A percentile compares a stretch with the other conserved stretches of the same genome.
Conservation (phyloP, 768 basidiomycete genomes). For the Paxillus rubicundulus region DNA sequence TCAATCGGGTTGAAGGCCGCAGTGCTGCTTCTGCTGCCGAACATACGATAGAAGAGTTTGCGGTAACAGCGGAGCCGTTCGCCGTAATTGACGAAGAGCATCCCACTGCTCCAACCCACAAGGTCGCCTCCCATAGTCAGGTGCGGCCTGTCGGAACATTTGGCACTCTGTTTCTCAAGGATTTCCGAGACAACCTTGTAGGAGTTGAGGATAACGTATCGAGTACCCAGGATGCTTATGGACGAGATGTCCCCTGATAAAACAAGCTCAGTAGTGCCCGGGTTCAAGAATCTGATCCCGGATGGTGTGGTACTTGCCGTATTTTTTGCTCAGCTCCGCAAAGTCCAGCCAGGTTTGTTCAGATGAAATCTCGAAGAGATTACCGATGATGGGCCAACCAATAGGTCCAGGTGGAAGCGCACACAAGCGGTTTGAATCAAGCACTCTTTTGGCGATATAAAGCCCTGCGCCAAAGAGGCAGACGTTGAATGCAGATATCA, state of each 20-base stretch:
- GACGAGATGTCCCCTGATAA: slow-evolving; percentile 20
- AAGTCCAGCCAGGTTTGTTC: slow-evolving; percentile 52
- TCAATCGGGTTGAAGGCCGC: slow-evolving; percentile 12
- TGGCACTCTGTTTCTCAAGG: slow-evolving; percentile 52
- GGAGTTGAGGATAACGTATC: slow-evolving; percentile 51
- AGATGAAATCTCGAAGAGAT: slow-evolving; percentile 50
- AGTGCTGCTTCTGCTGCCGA: slow-evolving; percentile 12
- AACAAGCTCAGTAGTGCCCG: slow-evolving; percentile 7
- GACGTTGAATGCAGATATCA: background rate
- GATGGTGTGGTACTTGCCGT: slow-evolving; percentile 35
- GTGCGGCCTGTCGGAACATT: slow-evolving; percentile 40
- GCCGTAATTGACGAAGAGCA: slow-evolving; percentile 8
- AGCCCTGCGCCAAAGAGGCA: slow-evolving; percentile 18
- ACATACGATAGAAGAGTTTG: slow-evolving; percentile 7
- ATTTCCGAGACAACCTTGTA: slow-evolving; percentile 44
- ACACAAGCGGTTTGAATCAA: background rate
- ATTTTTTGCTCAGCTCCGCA: slow-evolving; percentile 50
- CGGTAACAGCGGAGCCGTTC: slow-evolving; percentile 15
- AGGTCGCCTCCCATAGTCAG: slow-evolving; percentile 19
- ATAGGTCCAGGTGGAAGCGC: slow-evolving; percentile 21
- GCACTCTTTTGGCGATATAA: slow-evolving; percentile 4
- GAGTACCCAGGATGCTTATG: slow-evolving; percentile 39
- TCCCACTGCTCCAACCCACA: slow-evolving; percentile 11
- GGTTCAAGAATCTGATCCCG: background rate
- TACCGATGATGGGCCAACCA: slow-evolving; percentile 47